Evolutionary conservation across 192 early-diverging fungal genomes (phyloP).

Genomic region (Coemansia brasiliensis): DNA sequence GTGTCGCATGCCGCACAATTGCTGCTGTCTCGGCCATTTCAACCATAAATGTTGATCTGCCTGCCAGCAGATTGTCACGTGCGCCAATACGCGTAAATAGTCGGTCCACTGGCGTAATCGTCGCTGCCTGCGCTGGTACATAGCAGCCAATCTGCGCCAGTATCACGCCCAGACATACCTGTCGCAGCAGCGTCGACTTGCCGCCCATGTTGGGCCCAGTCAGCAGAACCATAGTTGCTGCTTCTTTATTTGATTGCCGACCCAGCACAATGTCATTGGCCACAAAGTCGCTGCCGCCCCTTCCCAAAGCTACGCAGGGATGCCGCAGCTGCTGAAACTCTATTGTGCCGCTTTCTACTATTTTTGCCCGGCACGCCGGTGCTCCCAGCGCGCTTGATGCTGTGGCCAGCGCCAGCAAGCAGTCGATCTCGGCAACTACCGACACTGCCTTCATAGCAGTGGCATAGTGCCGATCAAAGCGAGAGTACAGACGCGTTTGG

Average conservation of each 20-base stretch:
- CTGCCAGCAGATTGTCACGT: conserved; percentile 93
- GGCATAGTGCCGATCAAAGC: conserved; percentile 81
- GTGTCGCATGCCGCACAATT: conserved; percentile 89
- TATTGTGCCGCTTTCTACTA: conserved; percentile 74
- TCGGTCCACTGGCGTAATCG: conserved; percentile 81
- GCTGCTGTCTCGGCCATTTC: conserved; percentile 92
- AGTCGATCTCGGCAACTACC: conserved; percentile 84
- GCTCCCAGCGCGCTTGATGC: conserved; percentile 67
- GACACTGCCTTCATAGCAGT: conserved; percentile 71
- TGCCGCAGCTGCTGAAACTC: conserved; percentile 91
- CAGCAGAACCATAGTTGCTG: conserved; percentile 73
- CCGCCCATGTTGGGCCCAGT: conserved; percentile 99
- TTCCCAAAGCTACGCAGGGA: conserved; percentile 71
- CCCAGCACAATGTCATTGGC: conserved; percentile 93
- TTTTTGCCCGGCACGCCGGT: conserved; percentile 83
- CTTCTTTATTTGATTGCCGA: conserved; percentile 20
- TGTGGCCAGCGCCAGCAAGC: conserved; percentile 73
- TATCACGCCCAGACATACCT: conserved; percentile 92
- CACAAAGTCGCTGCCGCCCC: conserved; percentile 71
- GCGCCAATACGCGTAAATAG: conserved; percentile 98
- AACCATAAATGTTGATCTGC: conserved; percentile 96
- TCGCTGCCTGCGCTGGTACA: conserved; percentile 79
- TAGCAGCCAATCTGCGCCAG: conserved; percentile 96
- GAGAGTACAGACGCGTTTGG: conserved; percentile 69
- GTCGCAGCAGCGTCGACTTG: conserved; percentile 94